Percentiles rank a stretch among this genome's conserved stretches.
Conservation (phyloP, 164 flowering plant species). For the Macadamia tetraphylla region DNA sequence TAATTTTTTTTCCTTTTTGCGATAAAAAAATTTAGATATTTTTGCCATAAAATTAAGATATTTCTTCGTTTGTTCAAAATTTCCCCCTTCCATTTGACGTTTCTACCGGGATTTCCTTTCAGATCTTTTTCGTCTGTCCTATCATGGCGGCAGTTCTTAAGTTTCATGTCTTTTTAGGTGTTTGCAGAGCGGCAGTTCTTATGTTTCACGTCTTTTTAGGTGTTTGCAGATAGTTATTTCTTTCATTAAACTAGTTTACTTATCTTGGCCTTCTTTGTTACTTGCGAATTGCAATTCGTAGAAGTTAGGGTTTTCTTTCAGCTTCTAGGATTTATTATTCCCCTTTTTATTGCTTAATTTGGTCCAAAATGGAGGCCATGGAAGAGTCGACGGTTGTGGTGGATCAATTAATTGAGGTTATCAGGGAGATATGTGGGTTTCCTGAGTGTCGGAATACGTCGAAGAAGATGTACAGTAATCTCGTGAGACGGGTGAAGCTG, state of each 20-base stretch:
- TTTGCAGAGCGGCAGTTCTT: not conserved
- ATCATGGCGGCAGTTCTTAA: constrained; percentile 1
- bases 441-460: constrained; percentile 52
- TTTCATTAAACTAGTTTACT: no score
- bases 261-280: not conserved
- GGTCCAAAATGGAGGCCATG: constrained; percentile 7
- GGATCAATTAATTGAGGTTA: constrained; percentile 27
- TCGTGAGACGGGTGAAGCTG: constrained; percentile 74
- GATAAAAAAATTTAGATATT: no score
- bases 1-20: no score
- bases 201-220: not conserved
- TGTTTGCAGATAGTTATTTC: not conserved
- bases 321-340: not conserved
- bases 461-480: constrained; percentile 54
- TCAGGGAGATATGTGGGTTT: constrained; percentile 48
- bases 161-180: not conserved
- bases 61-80: no score
- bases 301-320: no score
- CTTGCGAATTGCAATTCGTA: not conserved
- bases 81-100: not conserved
- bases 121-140: constrained; percentile 1
- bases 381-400: constrained; percentile 21
- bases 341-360: not conserved
- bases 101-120: not conserved
- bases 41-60: no score